Conservation (phyloP, 129 eudicot species). For the Tagetes erecta region DNA sequence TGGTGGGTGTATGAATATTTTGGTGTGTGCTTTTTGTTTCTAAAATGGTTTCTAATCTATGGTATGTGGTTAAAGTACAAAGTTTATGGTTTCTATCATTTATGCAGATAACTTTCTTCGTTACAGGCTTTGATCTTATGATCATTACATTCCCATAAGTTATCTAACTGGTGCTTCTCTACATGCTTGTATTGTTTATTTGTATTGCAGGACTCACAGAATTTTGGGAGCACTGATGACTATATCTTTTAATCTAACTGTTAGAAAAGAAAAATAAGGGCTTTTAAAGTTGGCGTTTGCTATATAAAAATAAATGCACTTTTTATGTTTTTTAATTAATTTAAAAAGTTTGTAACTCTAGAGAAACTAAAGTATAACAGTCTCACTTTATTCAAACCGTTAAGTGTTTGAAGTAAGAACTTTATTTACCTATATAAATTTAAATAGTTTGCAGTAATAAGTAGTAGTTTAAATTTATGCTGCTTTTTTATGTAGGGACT, state of each 20-base stretch:
- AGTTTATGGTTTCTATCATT: slow-evolving; percentile 7
- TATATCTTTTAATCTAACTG: not conserved
- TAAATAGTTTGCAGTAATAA: not conserved
- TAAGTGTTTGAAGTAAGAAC: not conserved
- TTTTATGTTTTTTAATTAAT: not conserved
- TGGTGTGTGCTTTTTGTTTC: slow-evolving; percentile 34
- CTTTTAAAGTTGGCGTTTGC: not conserved
- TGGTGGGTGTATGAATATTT: slow-evolving; percentile 75
- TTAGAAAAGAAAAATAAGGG: not conserved
- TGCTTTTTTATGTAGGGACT: no score
- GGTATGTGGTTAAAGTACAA: slow-evolving; percentile 23
- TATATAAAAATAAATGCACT: not conserved
- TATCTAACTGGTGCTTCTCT: not conserved
- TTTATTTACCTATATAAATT: not conserved
- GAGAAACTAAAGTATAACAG: not conserved
- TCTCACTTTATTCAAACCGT: not conserved
- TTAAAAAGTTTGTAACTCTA: not conserved
- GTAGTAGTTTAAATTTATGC: not conserved
- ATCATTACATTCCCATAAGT: not conserved
- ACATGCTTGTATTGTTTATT: slow-evolving; percentile 17
- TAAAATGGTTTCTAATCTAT: slow-evolving; percentile 27
- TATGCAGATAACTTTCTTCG: slow-evolving; percentile 9
- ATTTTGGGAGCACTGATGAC: not conserved
- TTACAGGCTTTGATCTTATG: slow-evolving; percentile 2
- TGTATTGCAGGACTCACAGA: not conserved